Base-by-base conservation (phyloP, 345 rosid genomes). In the Populus deltoides region DNA sequence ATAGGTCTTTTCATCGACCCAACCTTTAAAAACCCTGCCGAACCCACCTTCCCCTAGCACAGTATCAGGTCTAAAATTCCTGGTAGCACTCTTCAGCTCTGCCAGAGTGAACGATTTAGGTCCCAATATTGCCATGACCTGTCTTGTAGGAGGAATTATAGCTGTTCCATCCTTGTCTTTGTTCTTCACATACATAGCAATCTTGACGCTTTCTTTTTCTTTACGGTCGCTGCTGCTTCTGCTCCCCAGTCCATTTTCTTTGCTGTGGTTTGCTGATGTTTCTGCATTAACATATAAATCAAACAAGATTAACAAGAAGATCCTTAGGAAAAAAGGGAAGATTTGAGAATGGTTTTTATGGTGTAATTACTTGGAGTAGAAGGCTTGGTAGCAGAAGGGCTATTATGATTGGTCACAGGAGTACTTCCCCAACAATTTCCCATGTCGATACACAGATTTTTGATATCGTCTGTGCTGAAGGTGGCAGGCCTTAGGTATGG, bases 41-140 rank as follows among this genome's bases (percentile, higher is more conserved):
- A 94, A 94, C 4, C 98, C 98, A 5, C 98, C 98, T 78, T 94
- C 98, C 31, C 98, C 98, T 3, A 94, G 78, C 71, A 92, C 43
- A 7, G 93, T 85, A 39, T 86, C 94, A 17, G 95, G 93, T 71
- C 89, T 76, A 81, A 94, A 94, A 75, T 94, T 94, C 80, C 86
- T 90, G 0, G 98, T 94, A 8, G 93, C 92, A 4, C 84, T 87
- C 77, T 80, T 90, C 5, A 94, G 83, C 24, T 93, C 94, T 0
- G 74, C 72, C 11, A 93, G 68, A 20, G 87, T 87, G 80, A 89
- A 94, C 86, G 75, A 77, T 79, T 90, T 94, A 57, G 90, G 80
- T 74, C 83, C 83, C 5, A 85, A 82, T 8, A 71, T 68, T 2
- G 22, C 55, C 16, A 65, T 69, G 11, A 86, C 79, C 80, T 76